Evolutionary conservation across 2,329 filamentous ascomycete species (phyloP), one percentile per base, ranked within the genome.

Genomic region (Aspergillus udagawae): DNA sequence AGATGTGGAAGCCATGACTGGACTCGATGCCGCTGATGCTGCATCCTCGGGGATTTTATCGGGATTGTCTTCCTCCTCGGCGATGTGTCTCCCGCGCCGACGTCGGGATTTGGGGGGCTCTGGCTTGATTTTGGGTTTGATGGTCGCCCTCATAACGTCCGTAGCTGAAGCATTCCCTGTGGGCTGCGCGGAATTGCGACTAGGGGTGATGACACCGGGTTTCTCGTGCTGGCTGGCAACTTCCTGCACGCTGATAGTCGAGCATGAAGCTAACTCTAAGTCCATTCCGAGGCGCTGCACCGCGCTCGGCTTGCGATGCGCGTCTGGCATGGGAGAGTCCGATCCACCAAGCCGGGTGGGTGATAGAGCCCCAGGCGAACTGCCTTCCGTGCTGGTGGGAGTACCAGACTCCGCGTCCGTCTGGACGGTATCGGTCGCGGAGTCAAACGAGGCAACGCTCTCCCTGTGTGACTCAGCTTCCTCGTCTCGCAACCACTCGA

Each of bases 221-320:
- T 90, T 92, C 74, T 93, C 91, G 71, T 83, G 90, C 48, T 92
- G 88, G 10, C 85, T 84, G 6, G 91, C 91, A 45, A 96, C 85
- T 65, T 94, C 89, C 35, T 85, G 80, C 49, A 94, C 88, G 68
- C 89, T 92, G 62, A 91, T 78, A 66, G 82, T 86, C 70, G 91
- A 95, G 50, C 83, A 84, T n/a, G 82, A 83, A 52, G 89, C 84
- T 1, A 83, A 80, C 1, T 85, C 83, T 3, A 93, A 79, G 59
- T 86, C 89, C 73, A 92, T 91, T 9, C 89, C 89, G 3, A 92
- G 73, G 28, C 65, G 67, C 48, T 74, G 58, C 10, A 60, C 57
- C 12, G 66, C 56, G 55, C 63, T 70, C 27, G 59, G 58, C 49
- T 65, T 67, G 25, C 65, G 66, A 0, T 64, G 62, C 14, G 70